phyloP scores from a whole-genome alignment of 1,139 yeast species.

The Kurtzmaniella quercitrusa region DNA sequence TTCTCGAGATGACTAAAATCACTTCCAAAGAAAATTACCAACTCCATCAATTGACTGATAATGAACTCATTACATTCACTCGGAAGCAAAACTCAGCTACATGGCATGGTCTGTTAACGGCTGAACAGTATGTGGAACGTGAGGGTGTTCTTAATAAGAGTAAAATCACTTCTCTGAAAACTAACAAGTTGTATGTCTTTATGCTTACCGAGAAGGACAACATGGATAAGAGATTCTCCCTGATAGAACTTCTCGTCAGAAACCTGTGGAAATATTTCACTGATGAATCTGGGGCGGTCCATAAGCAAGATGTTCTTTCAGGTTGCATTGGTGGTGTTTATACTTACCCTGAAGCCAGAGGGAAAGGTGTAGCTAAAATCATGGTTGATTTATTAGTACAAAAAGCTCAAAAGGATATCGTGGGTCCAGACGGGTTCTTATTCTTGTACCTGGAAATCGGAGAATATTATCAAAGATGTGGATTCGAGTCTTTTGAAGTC shows the following conservation, averaged over 20 bases:
- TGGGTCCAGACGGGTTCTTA: slow-evolving; percentile 39
- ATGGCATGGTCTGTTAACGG: slow-evolving; percentile 51
- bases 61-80: slow-evolving; percentile 45
- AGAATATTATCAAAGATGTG: slow-evolving; percentile 56
- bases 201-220: slow-evolving; percentile 22
- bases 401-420: slow-evolving; percentile 15
- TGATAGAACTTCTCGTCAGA: slow-evolving; percentile 36
- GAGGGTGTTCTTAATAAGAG: slow-evolving; percentile 42
- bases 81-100: slow-evolving; percentile 40
- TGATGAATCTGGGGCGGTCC: slow-evolving; percentile 15
- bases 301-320: slow-evolving; percentile 26
- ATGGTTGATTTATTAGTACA: slow-evolving; percentile 52
- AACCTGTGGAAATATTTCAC: slow-evolving; percentile 22
- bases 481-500: slow-evolving; percentile 50
- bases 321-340: slow-evolving; percentile 65
- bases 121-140: slow-evolving; percentile 47
- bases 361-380: slow-evolving; percentile 58
- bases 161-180: slow-evolving; percentile 20
- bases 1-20: slow-evolving; percentile 6
- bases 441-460: slow-evolving; percentile 73
- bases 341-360: slow-evolving; percentile 54
- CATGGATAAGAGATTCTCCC: slow-evolving; percentile 21
- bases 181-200: slow-evolving; percentile 26
- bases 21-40: slow-evolving; percentile 11
- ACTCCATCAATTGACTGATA: slow-evolving; percentile 26